Percentiles rank a stretch among this genome's conserved stretches.
These are phyloP conservation scores for Candida mattraensis DNA, from an alignment of 805 yeast genomes.

Conservation along the genomic window DNA sequence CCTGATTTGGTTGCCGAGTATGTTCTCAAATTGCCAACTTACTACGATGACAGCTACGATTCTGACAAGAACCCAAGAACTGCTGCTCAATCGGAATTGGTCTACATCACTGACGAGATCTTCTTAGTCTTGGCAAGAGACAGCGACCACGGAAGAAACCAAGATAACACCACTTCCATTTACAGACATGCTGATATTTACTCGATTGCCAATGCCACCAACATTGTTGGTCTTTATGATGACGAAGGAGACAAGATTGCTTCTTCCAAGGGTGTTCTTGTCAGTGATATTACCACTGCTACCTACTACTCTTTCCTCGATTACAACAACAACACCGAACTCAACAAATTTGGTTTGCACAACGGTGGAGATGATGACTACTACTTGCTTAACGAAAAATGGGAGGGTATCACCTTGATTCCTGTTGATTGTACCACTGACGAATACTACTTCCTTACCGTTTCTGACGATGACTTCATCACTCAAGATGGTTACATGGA, in stretches of 20 bases:
- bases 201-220: slow-evolving; percentile 29
- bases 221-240: slow-evolving; percentile 32
- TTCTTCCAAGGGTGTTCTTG: slow-evolving; percentile 25
- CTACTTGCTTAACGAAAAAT: slow-evolving; percentile 31
- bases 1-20: slow-evolving; percentile 29
- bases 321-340: slow-evolving; percentile 26
- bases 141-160: slow-evolving; percentile 26
- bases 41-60: slow-evolving; percentile 19
- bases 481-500: slow-evolving; percentile 32
- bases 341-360: slow-evolving; percentile 33
- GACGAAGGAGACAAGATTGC: slow-evolving; percentile 28
- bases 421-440: slow-evolving; percentile 33
- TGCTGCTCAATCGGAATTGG: slow-evolving; percentile 34
- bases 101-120: slow-evolving; percentile 28
- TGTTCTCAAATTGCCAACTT: slow-evolving; percentile 31
- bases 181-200: slow-evolving; percentile 32
- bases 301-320: slow-evolving; percentile 29
- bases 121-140: slow-evolving; percentile 34
- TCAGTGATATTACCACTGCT: slow-evolving; percentile 26
- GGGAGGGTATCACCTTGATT: slow-evolving; percentile 34
- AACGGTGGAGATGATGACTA: slow-evolving; percentile 33
- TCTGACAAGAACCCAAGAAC: slow-evolving; percentile 27
- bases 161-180: slow-evolving; percentile 24
- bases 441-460: slow-evolving; percentile 29
- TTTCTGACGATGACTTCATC: slow-evolving; percentile 33